Evolutionary conservation across 495 filamentous ascomycete genomes (phyloP).

Genomic region (Aspergillus mulundensis): DNA sequence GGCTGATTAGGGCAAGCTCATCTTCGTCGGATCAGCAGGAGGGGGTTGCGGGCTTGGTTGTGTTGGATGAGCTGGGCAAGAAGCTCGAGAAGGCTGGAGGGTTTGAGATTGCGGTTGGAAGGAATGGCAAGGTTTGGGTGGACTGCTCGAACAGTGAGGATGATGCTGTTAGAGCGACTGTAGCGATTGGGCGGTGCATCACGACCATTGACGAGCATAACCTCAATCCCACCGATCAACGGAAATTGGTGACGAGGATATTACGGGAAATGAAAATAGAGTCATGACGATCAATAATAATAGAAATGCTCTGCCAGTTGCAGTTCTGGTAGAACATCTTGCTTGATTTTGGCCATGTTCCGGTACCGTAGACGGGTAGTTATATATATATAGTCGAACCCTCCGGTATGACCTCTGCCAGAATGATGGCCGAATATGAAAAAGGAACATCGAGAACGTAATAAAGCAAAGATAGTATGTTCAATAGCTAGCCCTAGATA

Average conservation of each 20-base stretch:
- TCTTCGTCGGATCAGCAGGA: constrained; percentile 59
- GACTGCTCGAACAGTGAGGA: constrained; percentile 59
- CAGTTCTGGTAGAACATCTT: background rate
- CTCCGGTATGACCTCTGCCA: too few species aligned
- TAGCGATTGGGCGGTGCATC: constrained; percentile 78
- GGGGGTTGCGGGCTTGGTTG: constrained; percentile 56
- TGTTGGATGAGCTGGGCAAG: constrained; percentile 80
- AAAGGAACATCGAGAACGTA: too few species aligned
- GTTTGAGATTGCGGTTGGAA: constrained; percentile 94
- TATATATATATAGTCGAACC: too few species aligned
- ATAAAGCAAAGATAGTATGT: too few species aligned
- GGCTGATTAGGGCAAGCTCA: constrained; percentile 54
- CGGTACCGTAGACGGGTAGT: too few species aligned
- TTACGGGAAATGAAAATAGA: constrained; percentile 48
- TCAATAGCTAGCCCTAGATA: too few species aligned
- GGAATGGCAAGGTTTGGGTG: constrained; percentile 93
- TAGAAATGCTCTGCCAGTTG: background rate
- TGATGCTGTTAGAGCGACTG: constrained; percentile 53
- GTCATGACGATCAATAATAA: constrained; percentile 13
- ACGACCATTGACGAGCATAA: constrained; percentile 66
- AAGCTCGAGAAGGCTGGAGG: constrained; percentile 56
- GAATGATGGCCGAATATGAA: too few species aligned
- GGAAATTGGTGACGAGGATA: constrained; percentile 69
- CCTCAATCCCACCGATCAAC: constrained; percentile 68
- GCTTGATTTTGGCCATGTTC: too few species aligned